Conservation (phyloP, 352 stramenopile genomes). For the Pythium folliculosum region DNA sequence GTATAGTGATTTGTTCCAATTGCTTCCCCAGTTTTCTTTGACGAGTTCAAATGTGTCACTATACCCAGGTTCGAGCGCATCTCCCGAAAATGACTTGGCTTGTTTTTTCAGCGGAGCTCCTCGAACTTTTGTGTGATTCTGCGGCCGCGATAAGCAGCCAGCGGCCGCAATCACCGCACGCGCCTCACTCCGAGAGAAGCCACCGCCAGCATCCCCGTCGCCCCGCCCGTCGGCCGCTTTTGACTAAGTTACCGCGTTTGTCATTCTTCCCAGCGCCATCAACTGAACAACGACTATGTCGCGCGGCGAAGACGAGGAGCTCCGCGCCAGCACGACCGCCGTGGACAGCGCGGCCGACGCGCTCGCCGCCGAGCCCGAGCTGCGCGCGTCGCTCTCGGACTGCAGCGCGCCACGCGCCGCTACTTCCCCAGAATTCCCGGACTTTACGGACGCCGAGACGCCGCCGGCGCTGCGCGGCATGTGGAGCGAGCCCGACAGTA, state of each 20-base stretch:
- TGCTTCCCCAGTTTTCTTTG: too few species aligned
- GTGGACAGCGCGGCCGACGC: constrained; percentile 23
- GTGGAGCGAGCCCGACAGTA: constrained; percentile 61
- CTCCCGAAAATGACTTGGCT: too few species aligned
- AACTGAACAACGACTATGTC: too few species aligned
- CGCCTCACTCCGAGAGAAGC: too few species aligned
- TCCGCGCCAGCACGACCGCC: constrained; percentile 14
- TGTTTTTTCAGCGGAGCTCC: too few species aligned
- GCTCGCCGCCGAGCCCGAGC: constrained; percentile 9
- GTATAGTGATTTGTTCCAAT: too few species aligned
- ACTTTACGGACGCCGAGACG: constrained; percentile 39
- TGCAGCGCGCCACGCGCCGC: constrained; percentile 22
- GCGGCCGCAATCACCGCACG: neutral
- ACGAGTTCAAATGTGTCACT: too few species aligned
- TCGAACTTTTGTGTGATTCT: neutral
- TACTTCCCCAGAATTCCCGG: neutral
- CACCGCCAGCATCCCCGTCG: too few species aligned
- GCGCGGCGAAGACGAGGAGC: constrained; percentile 26
- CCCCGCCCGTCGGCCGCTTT: too few species aligned
- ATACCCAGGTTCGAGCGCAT: too few species aligned
- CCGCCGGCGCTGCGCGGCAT: constrained; percentile 45
- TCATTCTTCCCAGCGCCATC: too few species aligned
- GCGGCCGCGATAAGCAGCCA: constrained; percentile 11
- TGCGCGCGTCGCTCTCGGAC: constrained; percentile 24
- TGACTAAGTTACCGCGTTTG: too few species aligned